Evolutionary conservation across 768 basidiomycete species (phyloP).

Genomic region (Leucogyrophana mollusca): DNA sequence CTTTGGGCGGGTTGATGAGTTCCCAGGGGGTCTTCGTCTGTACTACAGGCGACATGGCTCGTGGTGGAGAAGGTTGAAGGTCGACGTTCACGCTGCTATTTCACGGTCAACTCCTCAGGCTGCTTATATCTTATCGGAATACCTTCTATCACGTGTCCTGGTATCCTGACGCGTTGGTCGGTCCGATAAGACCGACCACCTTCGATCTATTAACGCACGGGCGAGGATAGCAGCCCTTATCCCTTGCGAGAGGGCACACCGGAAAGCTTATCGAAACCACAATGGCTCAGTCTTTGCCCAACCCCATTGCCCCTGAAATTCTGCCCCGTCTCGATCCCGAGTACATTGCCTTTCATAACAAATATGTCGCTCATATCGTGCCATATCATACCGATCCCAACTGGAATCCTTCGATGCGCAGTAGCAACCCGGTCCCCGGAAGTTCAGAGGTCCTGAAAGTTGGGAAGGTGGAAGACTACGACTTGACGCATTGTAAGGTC

Average conservation of each 20-base stretch:
- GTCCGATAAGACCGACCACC: slow-evolving; percentile 4
- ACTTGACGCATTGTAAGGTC: slow-evolving; percentile 50
- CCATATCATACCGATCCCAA: slow-evolving; percentile 52
- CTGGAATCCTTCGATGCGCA: slow-evolving; percentile 59
- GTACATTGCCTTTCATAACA: slow-evolving; percentile 63
- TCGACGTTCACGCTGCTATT: neutral
- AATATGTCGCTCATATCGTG: slow-evolving; percentile 41
- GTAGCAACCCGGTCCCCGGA: slow-evolving; percentile 45
- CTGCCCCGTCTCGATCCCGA: slow-evolving; percentile 60
- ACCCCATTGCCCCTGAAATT: slow-evolving; percentile 66
- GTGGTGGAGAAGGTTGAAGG: neutral
- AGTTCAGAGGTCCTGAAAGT: slow-evolving; percentile 56
- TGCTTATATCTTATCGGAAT: no score
- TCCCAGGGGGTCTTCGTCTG: slow-evolving; percentile 50
- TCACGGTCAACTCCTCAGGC: neutral
- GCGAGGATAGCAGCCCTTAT: neutral
- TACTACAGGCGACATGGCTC: slow-evolving; percentile 20
- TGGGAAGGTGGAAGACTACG: slow-evolving; percentile 51
- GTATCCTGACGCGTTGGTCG: slow-evolving; percentile 2
- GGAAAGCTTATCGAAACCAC: neutral
- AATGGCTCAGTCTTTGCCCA: slow-evolving; percentile 21
- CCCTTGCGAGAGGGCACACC: neutral
- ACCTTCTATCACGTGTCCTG: slow-evolving; percentile 5
- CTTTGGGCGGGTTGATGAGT: slow-evolving; percentile 44
- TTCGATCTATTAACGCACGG: no score